Evolutionary conservation across 257 asterid species (phyloP), one percentile per base, ranked within the genome.

Genomic region (Handroanthus guayacan): DNA sequence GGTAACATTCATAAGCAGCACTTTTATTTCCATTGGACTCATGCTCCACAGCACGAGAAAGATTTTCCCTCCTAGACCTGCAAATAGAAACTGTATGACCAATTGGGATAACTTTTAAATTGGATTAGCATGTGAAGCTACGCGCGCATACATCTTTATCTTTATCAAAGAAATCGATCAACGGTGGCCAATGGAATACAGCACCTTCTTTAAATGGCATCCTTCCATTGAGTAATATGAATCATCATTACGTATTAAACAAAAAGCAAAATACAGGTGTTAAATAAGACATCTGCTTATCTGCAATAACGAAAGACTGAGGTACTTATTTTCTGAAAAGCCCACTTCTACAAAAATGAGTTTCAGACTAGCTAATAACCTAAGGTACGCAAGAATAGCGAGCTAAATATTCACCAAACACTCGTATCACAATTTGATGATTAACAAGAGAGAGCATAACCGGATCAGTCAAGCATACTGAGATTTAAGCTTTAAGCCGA

Each of bases 1-100:
- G 99, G 81, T 89, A 95, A 83, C 96, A 91, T 68, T 93, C 98
- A 80, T 88, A 91, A 74, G 99, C 98, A 83, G 97, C 99, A 74
- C 84, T 75, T 63, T 74, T 75, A 68, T 95, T 95, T 83, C 99
- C 98, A 78, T 91, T 95, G 14, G 91, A 85, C 80, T 95, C 99
- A 69, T 92, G 99, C 86, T 92, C 99, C 84, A 82, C 68, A 8
- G 98, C 99, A 75, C 99, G 95, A 69, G 93, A 73, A 50, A 92
- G 96, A 78, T 91, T 92, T 80, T 95, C 99, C 81, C 67, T 92
- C 76, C 99, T 91, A 57, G 94, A 77, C 82, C 99, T 95, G 89
- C 71, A 79, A 57, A 73, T 13, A 12, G 62, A 75, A 79, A 50
- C 38, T 17, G 16, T 31, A 51, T 56, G 47, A 72, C 76, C 58